Conservation (phyloP, 345 rosid species). For the Brassica rapa region DNA sequence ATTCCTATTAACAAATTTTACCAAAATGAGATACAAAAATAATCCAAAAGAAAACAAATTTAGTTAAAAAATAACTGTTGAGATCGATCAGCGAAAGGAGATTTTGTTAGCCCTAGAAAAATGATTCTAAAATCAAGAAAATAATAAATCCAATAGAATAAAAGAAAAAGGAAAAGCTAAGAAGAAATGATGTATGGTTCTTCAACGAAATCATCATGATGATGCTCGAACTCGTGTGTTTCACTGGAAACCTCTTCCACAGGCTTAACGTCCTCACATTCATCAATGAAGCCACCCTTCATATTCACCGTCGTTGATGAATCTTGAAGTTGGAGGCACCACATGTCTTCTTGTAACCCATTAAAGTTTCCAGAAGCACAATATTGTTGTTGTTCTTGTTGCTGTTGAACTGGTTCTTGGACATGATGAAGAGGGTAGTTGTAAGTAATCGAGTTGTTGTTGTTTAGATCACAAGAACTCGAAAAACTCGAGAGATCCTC, state of each 20-base stretch:
- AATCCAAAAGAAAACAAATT: not conserved
- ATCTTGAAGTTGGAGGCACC: slow-evolving; percentile 47
- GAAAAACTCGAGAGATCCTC: slow-evolving; percentile 39
- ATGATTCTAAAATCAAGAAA: slow-evolving; percentile 7
- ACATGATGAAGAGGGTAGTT: slow-evolving; percentile 38
- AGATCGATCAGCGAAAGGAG: slow-evolving; percentile 1
- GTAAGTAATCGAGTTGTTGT: slow-evolving; percentile 34
- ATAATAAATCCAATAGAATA: not conserved
- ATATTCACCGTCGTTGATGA: slow-evolving; percentile 39
- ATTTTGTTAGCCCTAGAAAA: slow-evolving; percentile 10
- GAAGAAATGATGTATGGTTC: slow-evolving; percentile 61
- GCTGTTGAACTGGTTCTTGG: slow-evolving; percentile 32
- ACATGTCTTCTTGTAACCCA: slow-evolving; percentile 45
- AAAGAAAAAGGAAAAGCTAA: slow-evolving; percentile 30
- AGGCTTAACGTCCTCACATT: slow-evolving; percentile 44
- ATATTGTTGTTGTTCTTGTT: slow-evolving; percentile 29
- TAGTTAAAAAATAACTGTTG: slow-evolving; percentile 9
- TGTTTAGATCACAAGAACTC: slow-evolving; percentile 38
- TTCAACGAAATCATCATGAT: slow-evolving; percentile 43
- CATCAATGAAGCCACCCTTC: slow-evolving; percentile 38
- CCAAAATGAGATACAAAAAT: slow-evolving; percentile 4
- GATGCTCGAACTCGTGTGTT: slow-evolving; percentile 46
- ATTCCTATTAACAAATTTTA: slow-evolving; percentile 3
- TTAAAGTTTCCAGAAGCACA: slow-evolving; percentile 36
- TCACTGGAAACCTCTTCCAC: slow-evolving; percentile 47